Conservation (phyloP, 352 stramenopile genomes). For the Lagenidium sp. region DNA sequence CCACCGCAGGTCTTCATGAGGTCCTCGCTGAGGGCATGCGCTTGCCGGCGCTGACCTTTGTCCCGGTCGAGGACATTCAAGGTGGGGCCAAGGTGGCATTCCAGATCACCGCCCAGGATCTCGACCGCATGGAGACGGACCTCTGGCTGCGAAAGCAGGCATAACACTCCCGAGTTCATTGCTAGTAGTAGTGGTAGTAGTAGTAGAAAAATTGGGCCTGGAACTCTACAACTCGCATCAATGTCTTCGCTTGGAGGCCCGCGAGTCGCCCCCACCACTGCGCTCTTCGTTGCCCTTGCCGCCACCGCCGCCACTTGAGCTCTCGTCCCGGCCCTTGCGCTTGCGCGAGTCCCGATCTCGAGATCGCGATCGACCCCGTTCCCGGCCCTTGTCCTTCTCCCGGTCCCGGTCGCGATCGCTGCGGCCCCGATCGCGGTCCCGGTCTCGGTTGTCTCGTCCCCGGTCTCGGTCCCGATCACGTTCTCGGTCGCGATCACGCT, state of each 20-base stretch:
- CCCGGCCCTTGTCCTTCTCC: conserved; percentile 22
- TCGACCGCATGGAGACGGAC: conserved; percentile 79
- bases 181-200: no score
- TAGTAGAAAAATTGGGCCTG: no score
- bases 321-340: conserved; percentile 47
- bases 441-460: conserved; percentile 3
- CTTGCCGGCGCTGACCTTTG: conserved; percentile 59
- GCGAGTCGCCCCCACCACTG: conserved; percentile 13
- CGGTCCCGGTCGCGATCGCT: conserved; percentile 22
- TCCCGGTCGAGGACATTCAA: conserved; percentile 59
- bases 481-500: conserved; percentile 12
- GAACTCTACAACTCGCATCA: conserved; percentile 12
- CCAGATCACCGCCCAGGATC: conserved; percentile 65
- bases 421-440: conserved; percentile 24
- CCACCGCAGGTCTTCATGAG: no score
- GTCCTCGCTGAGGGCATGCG: no score
- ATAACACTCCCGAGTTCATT: no score
- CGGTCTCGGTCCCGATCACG: conserved; percentile 6
- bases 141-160: conserved; percentile 74
- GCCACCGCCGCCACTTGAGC: conserved; percentile 9
- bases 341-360: conserved; percentile 62
- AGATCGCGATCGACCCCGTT: conserved; percentile 31
- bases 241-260: conserved; percentile 36
- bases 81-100: conserved; percentile 29
- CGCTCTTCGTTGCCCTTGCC: conserved; percentile 8